Base-by-base conservation (phyloP, 1,284 basidiomycete genomes). In the Sanghuangporus weigelae region DNA sequence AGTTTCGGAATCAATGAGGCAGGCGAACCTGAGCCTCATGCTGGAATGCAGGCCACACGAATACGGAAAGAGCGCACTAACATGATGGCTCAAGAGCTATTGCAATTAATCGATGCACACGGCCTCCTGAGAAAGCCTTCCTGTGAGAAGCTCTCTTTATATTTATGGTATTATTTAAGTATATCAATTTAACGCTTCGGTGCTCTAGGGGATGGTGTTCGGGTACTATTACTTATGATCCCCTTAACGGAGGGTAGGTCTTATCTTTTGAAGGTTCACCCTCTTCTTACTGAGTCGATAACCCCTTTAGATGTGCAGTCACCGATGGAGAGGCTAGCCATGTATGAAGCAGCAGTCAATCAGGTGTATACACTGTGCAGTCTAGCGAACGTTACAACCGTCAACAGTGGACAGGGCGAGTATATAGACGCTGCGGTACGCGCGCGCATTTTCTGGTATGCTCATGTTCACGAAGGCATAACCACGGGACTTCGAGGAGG, bases 361-460 rank as follows among this genome's bases (percentile, higher is more conserved):
- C 88, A 89, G 69, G 86, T 90, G 12, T 86, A 87, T 71, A 82
- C 86, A 0, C 77, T 95, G 8, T 93, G 90, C 70, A 85, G 82
- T 23, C 72, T 83, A 19, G 74, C 80, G 8, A 70, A 77, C 10
- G 70, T 77, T 8, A 71, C 79, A 11, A 76, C 83, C 0, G 72
- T 83, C 31, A 76, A 79, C 60, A 81, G 81, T 62, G 81, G 83
- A 16, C 77, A 80, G 48, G 83, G 83, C 7, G 75, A 78, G 48
- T 79, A 79, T 51, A 83, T 87, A 51, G 89, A 92, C 65, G 78
- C 81, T 7, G 75, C 85, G 42, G 78, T 90, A 31, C 84, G 90
- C 23, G 84, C 90, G 1, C 81, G 92, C 35, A 82, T 95, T 54
- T 95, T 93, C 71, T 95, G 92, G 91, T 95, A 90, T 69, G 85